Conservation (phyloP, 768 basidiomycete species). For the Flagelloscypha sp. region DNA sequence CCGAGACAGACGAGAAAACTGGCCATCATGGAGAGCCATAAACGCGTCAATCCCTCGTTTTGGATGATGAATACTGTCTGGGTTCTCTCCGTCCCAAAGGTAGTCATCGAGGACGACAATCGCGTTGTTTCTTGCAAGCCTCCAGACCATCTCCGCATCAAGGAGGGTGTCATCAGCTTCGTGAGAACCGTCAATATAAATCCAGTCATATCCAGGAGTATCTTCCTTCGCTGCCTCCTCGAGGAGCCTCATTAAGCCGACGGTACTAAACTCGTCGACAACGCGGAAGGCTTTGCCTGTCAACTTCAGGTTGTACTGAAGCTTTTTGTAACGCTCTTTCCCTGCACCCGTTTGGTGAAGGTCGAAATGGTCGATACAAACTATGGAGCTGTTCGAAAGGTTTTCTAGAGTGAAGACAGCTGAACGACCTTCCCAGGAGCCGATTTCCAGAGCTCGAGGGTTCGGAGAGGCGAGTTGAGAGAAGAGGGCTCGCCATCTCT, state of each 20-base stretch:
- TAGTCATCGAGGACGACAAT: constrained; percentile 55
- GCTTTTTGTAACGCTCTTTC: constrained; percentile 31
- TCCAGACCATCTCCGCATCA: constrained; percentile 54
- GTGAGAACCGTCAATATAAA: constrained; percentile 54
- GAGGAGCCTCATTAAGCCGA: constrained; percentile 39
- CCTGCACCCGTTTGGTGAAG: constrained; percentile 41
- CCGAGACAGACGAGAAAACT: constrained; percentile 35
- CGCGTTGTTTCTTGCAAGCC: constrained; percentile 41
- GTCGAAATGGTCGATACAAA: constrained; percentile 56
- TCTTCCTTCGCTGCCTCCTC: constrained; percentile 31
- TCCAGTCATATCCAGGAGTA: constrained; percentile 44
- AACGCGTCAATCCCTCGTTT: constrained; percentile 51
- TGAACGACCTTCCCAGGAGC: constrained; percentile 59
- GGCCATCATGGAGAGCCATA: constrained; percentile 38
- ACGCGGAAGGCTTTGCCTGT: constrained; percentile 39
- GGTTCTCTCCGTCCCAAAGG: constrained; percentile 40
- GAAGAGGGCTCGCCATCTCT: constrained; percentile 35
- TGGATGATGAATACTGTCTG: constrained; percentile 44
- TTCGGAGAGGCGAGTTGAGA: constrained; percentile 24
- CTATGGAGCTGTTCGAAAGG: constrained; percentile 35
- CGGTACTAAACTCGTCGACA: constrained; percentile 44
- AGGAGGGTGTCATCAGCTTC: constrained; percentile 52
- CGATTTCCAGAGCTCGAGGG: constrained; percentile 48
- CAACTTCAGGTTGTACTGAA: constrained; percentile 38
- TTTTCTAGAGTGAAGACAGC: constrained; percentile 45